Base-by-base conservation (phyloP, 768 basidiomycete species). In the Exsudoporus frostii region DNA sequence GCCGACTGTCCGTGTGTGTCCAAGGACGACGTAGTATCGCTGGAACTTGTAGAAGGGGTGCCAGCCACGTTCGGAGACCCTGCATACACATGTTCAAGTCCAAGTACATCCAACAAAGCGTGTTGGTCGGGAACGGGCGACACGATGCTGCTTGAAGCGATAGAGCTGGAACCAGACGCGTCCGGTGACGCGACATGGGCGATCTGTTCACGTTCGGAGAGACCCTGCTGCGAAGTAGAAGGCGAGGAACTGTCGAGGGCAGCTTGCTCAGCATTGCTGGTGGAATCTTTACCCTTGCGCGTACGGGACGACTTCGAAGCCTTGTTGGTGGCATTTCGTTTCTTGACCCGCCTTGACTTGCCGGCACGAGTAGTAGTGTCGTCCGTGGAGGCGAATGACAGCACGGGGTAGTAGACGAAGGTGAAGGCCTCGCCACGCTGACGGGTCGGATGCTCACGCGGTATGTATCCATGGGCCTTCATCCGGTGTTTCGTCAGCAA, bases 401-500 rank as follows among this genome's bases (percentile, higher is more conserved):
- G 33, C 7, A 1, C 7, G 19, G 3, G 2, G 2, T 20, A 49
- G 19, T 10, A 4, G 25, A 50, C 0, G 7, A 50, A 22, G 15
- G 11, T 4, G 3, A 22, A 10, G 25, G 5, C 8, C 2, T 1
- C 1, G n/a, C 4, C 7, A 4, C 5, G 32, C 19, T 11, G 19
- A 25, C 20, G 22, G n/a, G 34, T 0, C 4, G 17, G 24, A 2
- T 29, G 45, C 24, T 7, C 33, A 14, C 15, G 48, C 1, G 65
- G 62, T 17, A 43, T 41, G 39, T 65, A 58, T 1, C 40, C 49
- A 13, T 66, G 65, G 0, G 1, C 7, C 5, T 15, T 36, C 17
- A 17, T 53, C 1, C 62, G 52, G 24, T 65, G 62, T 29, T 48
- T 63, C 17, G 53, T 56, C 3, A 66, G 34, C 2, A 57, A n/a